phyloP scores from a whole-genome alignment of 2,329 filamentous ascomycete genomes.

The Penicillium aurantiogriseum region DNA sequence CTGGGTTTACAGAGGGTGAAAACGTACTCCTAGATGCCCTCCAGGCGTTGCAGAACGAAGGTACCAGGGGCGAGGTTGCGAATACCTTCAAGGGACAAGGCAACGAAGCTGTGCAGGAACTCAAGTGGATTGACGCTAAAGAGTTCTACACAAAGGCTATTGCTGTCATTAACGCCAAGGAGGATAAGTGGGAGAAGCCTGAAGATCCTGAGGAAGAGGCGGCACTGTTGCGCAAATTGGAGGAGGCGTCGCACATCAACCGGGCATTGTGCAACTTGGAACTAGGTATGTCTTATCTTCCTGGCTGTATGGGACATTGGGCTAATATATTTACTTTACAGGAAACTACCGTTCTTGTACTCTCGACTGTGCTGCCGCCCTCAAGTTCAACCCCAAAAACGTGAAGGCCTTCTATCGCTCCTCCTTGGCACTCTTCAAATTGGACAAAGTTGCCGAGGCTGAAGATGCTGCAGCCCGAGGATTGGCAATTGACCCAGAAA shows the following conservation, averaged over 20 bases:
- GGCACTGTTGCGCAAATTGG: constrained; percentile 60
- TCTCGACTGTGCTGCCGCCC: constrained; percentile 75
- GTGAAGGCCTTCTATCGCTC: constrained; percentile 91
- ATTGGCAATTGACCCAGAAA: constrained; percentile 67
- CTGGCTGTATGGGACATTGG: not conserved
- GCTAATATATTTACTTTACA: constrained; percentile 28
- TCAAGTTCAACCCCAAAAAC: constrained; percentile 76
- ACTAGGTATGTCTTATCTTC: constrained; percentile 55
- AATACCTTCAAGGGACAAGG: constrained; percentile 85
- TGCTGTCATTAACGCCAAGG: constrained; percentile 64
- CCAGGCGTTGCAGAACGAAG: constrained; percentile 88
- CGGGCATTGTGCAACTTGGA: constrained; percentile 86
- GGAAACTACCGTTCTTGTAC: constrained; percentile 86
- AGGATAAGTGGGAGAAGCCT: constrained; percentile 53
- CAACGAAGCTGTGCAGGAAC: constrained; percentile 78
- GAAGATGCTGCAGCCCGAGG: constrained; percentile 74
- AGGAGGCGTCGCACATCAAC: constrained; percentile 80
- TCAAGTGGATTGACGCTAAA: constrained; percentile 75
- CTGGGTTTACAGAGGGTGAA: constrained; percentile 54
- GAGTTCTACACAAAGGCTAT: constrained; percentile 93
- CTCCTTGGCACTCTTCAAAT: constrained; percentile 70
- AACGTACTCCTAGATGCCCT: constrained; percentile 84
- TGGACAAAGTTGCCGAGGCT: constrained; percentile 77
- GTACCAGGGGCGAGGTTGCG: constrained; percentile 78
- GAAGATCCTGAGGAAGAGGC: constrained; percentile 59